Percentiles rank a stretch among this genome's conserved stretches.
These are phyloP conservation scores for Ophiocordyceps camponoti-saundersi DNA, from an alignment of 2,329 filamentous ascomycete genomes.

Conservation along the genomic window DNA sequence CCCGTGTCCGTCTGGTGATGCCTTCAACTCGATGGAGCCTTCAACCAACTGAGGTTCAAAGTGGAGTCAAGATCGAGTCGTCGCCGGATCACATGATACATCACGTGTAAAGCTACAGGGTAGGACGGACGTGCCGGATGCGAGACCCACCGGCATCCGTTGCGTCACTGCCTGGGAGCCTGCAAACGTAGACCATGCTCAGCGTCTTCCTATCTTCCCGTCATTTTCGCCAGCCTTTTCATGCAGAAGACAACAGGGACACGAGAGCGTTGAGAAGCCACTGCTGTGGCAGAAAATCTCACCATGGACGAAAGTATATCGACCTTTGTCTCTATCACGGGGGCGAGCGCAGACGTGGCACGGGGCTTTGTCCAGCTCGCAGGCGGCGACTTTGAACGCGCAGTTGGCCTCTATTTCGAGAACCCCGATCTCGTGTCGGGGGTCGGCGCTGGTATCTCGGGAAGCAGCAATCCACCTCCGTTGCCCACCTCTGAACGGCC, in stretches of 20 bases:
- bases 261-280: not conserved
- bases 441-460: constrained; percentile 13
- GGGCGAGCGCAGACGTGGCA: constrained; percentile 55
- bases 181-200: not conserved
- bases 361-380: constrained; percentile 71
- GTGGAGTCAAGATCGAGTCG: no score
- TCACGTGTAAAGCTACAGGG: not conserved
- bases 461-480: constrained; percentile 1
- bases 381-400: constrained; percentile 70
- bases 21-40: no score
- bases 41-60: no score
- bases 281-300: not conserved
- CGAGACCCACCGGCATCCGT: not conserved
- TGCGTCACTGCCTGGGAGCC: not conserved
- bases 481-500: constrained; percentile 14
- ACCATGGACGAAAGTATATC: constrained; percentile 57
- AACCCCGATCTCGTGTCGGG: constrained; percentile 51
- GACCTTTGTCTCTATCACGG: constrained; percentile 70
- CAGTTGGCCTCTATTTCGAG: constrained; percentile 80
- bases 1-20: no score
- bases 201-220: no score
- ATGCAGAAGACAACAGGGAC: not conserved
- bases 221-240: not conserved
- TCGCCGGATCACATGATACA: not conserved
- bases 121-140: not conserved